phyloP scores from a whole-genome alignment of 2,329 filamentous ascomycete genomes.

The Coleophoma eucalyptorum region DNA sequence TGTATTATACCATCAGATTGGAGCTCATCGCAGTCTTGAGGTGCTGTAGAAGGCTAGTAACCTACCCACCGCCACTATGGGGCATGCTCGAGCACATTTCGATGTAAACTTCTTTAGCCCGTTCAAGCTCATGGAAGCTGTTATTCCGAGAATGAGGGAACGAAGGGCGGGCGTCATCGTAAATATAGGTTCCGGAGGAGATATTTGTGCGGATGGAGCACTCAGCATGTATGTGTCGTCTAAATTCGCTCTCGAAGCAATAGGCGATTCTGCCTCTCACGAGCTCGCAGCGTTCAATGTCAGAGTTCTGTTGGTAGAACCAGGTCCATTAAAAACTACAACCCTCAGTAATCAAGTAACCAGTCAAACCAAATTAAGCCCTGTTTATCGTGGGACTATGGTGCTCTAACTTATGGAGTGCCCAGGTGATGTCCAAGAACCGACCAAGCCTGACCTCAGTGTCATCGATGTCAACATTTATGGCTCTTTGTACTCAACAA shows the following conservation, averaged over 20 bases:
- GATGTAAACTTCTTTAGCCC: neutral
- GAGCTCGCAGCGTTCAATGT: neutral
- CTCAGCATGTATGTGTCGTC: neutral
- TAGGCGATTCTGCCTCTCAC: neutral
- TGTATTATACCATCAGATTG: too few relatives aligned
- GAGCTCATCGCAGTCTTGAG: too few relatives aligned
- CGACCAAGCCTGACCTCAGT: conserved; percentile 24
- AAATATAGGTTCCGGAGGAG: conserved; percentile 1
- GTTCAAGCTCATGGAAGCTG: neutral
- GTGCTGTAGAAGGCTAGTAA: too few relatives aligned
- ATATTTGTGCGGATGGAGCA: neutral
- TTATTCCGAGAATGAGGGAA: neutral
- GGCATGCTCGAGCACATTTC: neutral
- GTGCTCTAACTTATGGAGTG: too few relatives aligned
- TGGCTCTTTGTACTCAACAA: conserved; percentile 24
- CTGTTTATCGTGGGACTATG: neutral
- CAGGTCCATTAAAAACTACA: neutral
- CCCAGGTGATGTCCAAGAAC: conserved; percentile 12
- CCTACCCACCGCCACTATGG: too few relatives aligned
- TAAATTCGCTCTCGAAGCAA: neutral
- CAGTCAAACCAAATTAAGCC: neutral
- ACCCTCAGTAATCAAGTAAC: neutral
- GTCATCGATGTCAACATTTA: conserved; percentile 26
- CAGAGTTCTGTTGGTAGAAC: neutral
- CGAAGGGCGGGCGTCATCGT: neutral